A percentile compares a stretch with the other conserved stretches of the same genome.
Evolutionary conservation across 2,329 filamentous ascomycete genomes (phyloP).

Genomic region (Rutstroemia sp.): DNA sequence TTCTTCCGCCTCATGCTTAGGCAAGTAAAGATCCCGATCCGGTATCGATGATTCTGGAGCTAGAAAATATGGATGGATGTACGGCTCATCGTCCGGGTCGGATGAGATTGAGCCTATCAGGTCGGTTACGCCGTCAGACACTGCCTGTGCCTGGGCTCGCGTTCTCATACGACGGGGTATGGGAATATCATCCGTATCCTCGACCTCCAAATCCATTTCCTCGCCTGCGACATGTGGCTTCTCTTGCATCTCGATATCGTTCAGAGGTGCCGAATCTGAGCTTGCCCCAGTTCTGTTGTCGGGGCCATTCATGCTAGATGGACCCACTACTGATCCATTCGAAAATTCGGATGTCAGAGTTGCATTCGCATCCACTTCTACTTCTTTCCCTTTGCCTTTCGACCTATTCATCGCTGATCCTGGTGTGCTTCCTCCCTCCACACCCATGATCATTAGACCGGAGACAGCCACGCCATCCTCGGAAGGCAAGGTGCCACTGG

Average conservation of each 20-base stretch:
- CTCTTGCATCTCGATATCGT: conserved; percentile 12
- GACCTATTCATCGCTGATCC: neutral
- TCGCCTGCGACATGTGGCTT: neutral
- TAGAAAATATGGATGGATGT: conserved; percentile 68
- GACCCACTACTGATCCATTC: neutral
- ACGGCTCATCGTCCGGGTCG: conserved; percentile 41
- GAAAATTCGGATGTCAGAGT: neutral
- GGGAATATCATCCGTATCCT: conserved; percentile 33
- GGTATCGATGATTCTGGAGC: conserved; percentile 54
- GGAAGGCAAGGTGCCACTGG: conserved; percentile 19
- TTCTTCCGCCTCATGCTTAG: conserved; percentile 68
- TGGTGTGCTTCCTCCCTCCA: conserved; percentile 1
- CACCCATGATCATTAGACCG: conserved; percentile 5
- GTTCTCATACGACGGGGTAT: conserved; percentile 47
- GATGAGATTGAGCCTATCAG: conserved; percentile 33
- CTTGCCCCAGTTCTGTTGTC: neutral
- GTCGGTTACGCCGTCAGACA: conserved; percentile 30
- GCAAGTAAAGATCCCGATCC: conserved; percentile 66
- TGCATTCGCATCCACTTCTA: neutral
- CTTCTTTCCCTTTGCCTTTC: neutral
- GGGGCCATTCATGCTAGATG: neutral
- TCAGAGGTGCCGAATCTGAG: neutral
- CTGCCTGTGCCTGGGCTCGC: conserved; percentile 41
- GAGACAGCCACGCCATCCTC: conserved; percentile 15
- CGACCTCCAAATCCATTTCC: conserved; percentile 1